Percentiles rank a stretch among this genome's conserved stretches.
Evolutionary conservation across 257 asterid species (phyloP).

Genomic region (Solanum tacnaense): DNA sequence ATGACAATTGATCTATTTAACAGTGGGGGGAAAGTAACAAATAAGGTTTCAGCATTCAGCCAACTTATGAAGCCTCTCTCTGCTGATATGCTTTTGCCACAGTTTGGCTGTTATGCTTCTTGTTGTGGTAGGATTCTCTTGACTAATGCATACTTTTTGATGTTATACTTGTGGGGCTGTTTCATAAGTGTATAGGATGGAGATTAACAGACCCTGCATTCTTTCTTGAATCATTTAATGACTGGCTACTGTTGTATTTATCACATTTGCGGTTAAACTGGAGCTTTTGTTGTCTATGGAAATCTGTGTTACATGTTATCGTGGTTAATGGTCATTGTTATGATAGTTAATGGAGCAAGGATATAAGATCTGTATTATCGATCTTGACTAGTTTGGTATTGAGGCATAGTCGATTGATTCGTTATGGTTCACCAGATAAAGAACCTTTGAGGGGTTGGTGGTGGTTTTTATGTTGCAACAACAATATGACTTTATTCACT

Average conservation of each 20-base stretch:
- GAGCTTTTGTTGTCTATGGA: neutral
- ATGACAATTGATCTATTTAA: neutral
- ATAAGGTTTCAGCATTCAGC: slow-evolving; percentile 6
- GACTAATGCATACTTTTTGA: neutral
- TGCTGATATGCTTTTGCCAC: neutral
- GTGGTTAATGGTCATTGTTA: neutral
- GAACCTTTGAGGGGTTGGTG: neutral
- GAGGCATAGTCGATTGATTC: neutral
- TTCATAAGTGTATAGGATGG: slow-evolving; percentile 2
- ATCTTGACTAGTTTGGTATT: neutral
- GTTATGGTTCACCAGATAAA: neutral
- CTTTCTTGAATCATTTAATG: neutral
- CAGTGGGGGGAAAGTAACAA: neutral
- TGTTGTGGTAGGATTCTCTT: neutral
- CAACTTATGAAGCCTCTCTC: neutral
- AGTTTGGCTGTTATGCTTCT: neutral
- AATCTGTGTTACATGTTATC: neutral
- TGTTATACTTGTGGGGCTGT: neutral
- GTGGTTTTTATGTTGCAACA: neutral
- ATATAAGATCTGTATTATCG: neutral
- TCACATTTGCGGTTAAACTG: neutral
- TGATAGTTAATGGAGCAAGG: neutral
- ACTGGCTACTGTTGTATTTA: slow-evolving; percentile 1
- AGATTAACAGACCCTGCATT: slow-evolving; percentile 2
- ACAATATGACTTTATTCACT: neutral